Percentiles rank a stretch among this genome's conserved stretches.
Evolutionary conservation across 768 basidiomycete species (phyloP).

Genomic region (Termitomyces sp.): DNA sequence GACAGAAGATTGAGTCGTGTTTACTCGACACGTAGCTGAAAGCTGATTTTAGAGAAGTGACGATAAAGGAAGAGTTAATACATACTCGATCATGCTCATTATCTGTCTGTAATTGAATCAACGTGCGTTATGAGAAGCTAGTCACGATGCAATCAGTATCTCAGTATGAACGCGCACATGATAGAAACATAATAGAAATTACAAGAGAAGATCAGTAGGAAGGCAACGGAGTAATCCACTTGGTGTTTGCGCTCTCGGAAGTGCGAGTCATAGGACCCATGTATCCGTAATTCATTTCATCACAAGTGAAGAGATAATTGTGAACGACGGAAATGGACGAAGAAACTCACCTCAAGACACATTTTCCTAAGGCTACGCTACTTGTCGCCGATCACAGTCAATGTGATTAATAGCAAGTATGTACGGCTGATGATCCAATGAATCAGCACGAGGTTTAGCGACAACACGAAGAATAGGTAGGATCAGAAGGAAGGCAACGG

Average conservation of each 20-base stretch:
- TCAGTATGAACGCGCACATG: background rate
- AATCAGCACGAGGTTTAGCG: background rate
- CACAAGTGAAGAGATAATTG: background rate
- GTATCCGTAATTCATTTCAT: slow-evolving; percentile 14
- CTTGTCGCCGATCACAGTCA: background rate
- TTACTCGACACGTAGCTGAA: no score
- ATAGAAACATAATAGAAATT: background rate
- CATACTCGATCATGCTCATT: background rate
- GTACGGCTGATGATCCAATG: background rate
- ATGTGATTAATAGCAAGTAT: background rate
- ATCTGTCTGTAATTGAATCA: background rate
- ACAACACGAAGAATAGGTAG: background rate
- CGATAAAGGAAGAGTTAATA: no score
- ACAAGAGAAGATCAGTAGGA: slow-evolving; percentile 36
- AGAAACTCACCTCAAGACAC: background rate
- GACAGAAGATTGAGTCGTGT: no score
- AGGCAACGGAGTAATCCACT: slow-evolving; percentile 56
- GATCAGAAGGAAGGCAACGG: slow-evolving; percentile 60
- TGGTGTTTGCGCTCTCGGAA: slow-evolving; percentile 17
- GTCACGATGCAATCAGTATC: background rate
- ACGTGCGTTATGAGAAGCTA: background rate
- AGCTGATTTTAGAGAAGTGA: no score
- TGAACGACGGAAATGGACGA: background rate
- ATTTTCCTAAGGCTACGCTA: background rate
- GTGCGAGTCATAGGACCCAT: slow-evolving; percentile 11